Evolutionary conservation across 2,329 filamentous ascomycete species (phyloP), one percentile per base, ranked within the genome.

Genomic region (Alternaria solani): DNA sequence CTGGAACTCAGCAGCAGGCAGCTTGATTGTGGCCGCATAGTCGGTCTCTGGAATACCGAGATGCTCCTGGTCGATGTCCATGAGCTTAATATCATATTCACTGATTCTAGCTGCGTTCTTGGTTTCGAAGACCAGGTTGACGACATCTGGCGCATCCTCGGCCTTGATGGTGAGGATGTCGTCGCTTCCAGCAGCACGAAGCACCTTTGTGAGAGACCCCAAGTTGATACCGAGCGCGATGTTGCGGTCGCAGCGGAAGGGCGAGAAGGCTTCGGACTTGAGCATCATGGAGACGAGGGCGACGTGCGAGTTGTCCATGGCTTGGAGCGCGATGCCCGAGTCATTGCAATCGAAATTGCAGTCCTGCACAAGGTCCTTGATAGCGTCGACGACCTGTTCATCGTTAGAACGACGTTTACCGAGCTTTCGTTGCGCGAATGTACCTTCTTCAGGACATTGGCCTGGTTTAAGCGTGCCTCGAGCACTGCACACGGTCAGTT

Each of bases 271-370:
- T 79, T 98, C 95, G 62, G 94, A 91, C 84, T 95, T 95, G 80
- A 99, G 91, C 86, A 96, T 89, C 95, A 99, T 99, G 69, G 95
- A 97, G 55, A 99, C 95, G 56, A 99, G 92, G 64, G 95, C 95
- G 74, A 99, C 95, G 83, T 99, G 95, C 51, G 94, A 98, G 88
- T 98, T 99, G 86, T 99, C 95, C 96, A 99, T 99, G 76, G 95
- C 95, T 83, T 99, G 95, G 57, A 99, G 91, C 52, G 94, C 94
- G 76, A 99, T 95, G 65, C 95, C 95, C 56, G 93, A 94, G 86
- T 99, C 96, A 91, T 98, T 99, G 91, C 96, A 99, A 87, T 99
- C 95, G 84, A 99, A 99, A 84, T 99, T 99, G 89, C 95, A 99
- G 84, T 99, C 95, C 82, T 98, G 95, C 55, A 99, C 95, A 52